Percentiles rank a stretch among this genome's conserved stretches.
phyloP scores from a whole-genome alignment of 2,329 filamentous ascomycete species.

The Fusarium nelsonii region DNA sequence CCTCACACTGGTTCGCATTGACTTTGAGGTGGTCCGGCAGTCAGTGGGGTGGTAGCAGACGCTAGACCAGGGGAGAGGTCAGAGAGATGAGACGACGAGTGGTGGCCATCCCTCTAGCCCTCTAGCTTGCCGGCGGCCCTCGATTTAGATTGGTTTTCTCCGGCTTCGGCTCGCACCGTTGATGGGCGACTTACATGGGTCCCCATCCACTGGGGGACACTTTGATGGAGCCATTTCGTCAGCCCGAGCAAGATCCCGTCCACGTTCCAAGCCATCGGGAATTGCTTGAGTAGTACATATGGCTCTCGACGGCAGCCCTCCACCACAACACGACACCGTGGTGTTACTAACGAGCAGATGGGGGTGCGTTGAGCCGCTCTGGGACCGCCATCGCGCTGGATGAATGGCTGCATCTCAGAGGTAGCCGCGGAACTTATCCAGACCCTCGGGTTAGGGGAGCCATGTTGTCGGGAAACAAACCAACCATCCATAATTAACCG shows the following conservation, averaged over 20 bases:
- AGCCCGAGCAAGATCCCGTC: slow-evolving; percentile 46
- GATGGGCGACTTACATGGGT: slow-evolving; percentile 50
- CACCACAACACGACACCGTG: slow-evolving; percentile 32
- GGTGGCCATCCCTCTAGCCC: slow-evolving; percentile 19
- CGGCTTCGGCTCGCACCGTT: slow-evolving; percentile 56
- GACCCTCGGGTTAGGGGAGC: slow-evolving; percentile 32
- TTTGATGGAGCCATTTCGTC: slow-evolving; percentile 43
- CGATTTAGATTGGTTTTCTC: slow-evolving; percentile 51
- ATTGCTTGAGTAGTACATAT: slow-evolving; percentile 36
- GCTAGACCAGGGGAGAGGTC: slow-evolving; percentile 43
- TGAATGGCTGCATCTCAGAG: slow-evolving; percentile 16
- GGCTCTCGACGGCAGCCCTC: slow-evolving; percentile 24
- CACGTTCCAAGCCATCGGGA: slow-evolving; percentile 50
- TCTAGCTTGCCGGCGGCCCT: slow-evolving; percentile 48
- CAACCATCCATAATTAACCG: slow-evolving; percentile 17
- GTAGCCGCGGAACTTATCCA: slow-evolving; percentile 23
- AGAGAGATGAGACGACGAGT: slow-evolving; percentile 39
- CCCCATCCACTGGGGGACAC: slow-evolving; percentile 42
- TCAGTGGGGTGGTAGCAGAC: slow-evolving; percentile 38
- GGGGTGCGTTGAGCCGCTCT: slow-evolving; percentile 25
- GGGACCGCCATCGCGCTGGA: slow-evolving; percentile 9
- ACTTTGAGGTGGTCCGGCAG: slow-evolving; percentile 34
- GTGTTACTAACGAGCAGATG: slow-evolving; percentile 19
- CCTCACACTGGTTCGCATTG: slow-evolving; percentile 34
- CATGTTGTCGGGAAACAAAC: slow-evolving; percentile 35